Evolutionary conservation across 2,329 filamentous ascomycete species (phyloP), one percentile per base, ranked within the genome.

Genomic region (Phoma sp.): DNA sequence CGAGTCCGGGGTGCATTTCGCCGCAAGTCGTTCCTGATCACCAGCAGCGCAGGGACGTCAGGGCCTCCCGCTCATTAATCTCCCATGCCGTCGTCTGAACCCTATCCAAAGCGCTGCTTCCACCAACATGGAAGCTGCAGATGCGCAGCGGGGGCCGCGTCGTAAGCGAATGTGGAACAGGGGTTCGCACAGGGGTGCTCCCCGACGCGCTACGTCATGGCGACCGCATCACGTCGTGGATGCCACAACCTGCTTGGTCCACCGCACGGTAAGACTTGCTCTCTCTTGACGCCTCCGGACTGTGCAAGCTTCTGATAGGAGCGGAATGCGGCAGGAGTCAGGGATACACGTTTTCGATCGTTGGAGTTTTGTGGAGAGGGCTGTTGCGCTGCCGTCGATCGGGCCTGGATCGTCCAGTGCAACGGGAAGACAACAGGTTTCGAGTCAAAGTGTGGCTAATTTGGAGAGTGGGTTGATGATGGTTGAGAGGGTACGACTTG

Each of bases 361-460:
- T 30, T 50, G 33, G 28, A 39, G 52, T 53, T 51, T 47, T 34
- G 56, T 61, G 62, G 60, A 52, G 37, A 54, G 30, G 28, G 40
- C 54, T 54, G 62, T 63, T 63, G 66, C 65, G 59, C 53, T 33
- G 42, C 52, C 43, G 66, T 61, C 60, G 63, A 73, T 73, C 66
- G 67, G 52, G 64, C 59, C 65, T 67, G 59, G 64, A 64, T 52
- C 53, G 52, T 52, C 54, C 17, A 54, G 34, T 21, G 34, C 42
- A 36, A 43, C 45, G 17, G 39, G 28, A 46, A 21, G 34, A 46
- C 39, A 54, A 14, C 51, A 54, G 51, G 51, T 49, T 54, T 54
- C 34, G 32, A 25, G 29, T 49, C 34, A 3, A 37, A 25, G 21
- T 49, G 18, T 54, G 45, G 51, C 51, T 48, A 39, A 39, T 32